Conservation (phyloP, 2,329 filamentous ascomycete genomes). For the Gnomoniopsis smithogilvyi region DNA sequence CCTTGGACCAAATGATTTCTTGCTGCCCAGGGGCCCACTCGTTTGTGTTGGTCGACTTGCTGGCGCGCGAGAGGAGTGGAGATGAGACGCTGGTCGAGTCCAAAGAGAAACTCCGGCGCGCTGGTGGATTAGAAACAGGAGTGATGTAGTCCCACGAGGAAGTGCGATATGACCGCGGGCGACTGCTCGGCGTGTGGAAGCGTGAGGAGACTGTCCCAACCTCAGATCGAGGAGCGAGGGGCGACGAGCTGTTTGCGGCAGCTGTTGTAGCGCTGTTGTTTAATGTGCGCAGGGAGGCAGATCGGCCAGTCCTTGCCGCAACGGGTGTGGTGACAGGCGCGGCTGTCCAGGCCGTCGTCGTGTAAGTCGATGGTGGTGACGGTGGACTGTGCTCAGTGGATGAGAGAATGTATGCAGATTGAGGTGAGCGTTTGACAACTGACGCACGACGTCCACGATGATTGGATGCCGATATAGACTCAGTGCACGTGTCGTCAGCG, state of each 20-base stretch:
- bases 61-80: constrained; percentile 25
- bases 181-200: constrained; percentile 13
- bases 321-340: constrained; percentile 19
- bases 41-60: constrained; percentile 27
- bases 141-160: constrained; percentile 15
- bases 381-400: constrained; percentile 22
- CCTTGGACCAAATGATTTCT: constrained; percentile 44
- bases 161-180: constrained; percentile 21
- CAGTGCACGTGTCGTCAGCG: not conserved
- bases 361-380: constrained; percentile 36
- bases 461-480: not conserved
- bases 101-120: constrained; percentile 23
- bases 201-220: constrained; percentile 12
- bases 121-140: constrained; percentile 1
- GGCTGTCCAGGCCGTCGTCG: constrained; percentile 28
- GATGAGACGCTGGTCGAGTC: constrained; percentile 1
- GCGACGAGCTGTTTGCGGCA: constrained; percentile 2
- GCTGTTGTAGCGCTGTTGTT: constrained; percentile 16
- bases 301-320: constrained; percentile 28
- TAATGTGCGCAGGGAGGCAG: constrained; percentile 36
- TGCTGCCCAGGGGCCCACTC: constrained; percentile 41
- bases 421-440: constrained; percentile 14
- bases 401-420: not conserved
- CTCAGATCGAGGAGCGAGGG: constrained; percentile 20
- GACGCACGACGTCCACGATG: not conserved